Evolutionary conservation across 129 eudicot genomes (phyloP).

Genomic region (Ambrosia artemisiifolia): DNA sequence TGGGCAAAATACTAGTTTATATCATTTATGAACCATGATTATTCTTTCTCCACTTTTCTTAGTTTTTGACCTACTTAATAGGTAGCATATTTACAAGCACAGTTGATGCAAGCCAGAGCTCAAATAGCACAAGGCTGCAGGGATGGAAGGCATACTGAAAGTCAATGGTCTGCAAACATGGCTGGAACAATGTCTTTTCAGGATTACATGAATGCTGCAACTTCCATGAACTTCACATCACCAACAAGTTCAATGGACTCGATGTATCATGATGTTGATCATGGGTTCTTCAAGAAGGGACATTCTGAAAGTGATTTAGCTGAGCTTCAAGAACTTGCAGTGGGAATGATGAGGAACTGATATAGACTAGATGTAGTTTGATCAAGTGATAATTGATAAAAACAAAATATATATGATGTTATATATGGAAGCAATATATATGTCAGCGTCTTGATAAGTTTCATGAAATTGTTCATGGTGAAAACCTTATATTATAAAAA

Average conservation of each 20-base stretch:
- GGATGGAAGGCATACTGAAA: conserved; percentile 43
- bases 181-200: conserved; percentile 24
- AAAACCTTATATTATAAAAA: too few relatives aligned
- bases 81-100: conserved; percentile 90
- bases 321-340: conserved; percentile 85
- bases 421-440: conserved; percentile 6
- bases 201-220: conserved; percentile 26
- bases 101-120: conserved; percentile 74
- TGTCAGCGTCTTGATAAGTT: not conserved
- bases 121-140: conserved; percentile 47
- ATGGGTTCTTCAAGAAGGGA: too few relatives aligned
- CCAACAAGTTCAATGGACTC: conserved; percentile 84
- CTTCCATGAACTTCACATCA: conserved; percentile 34
- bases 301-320: conserved; percentile 56
- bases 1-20: too few relatives aligned
- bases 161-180: conserved; percentile 42
- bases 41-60: not conserved
- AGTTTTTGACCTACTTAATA: conserved; percentile 7
- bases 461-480: too few relatives aligned
- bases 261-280: conserved; percentile 12
- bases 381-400: conserved; percentile 2
- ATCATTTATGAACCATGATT: too few relatives aligned
- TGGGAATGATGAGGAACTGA: conserved; percentile 76
- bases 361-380: not conserved
- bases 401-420: conserved; percentile 15